These are phyloP conservation scores for Chernovozyma sophiae-reginae DNA, from an alignment of 1,139 yeast species.

Conservation along the genomic window DNA sequence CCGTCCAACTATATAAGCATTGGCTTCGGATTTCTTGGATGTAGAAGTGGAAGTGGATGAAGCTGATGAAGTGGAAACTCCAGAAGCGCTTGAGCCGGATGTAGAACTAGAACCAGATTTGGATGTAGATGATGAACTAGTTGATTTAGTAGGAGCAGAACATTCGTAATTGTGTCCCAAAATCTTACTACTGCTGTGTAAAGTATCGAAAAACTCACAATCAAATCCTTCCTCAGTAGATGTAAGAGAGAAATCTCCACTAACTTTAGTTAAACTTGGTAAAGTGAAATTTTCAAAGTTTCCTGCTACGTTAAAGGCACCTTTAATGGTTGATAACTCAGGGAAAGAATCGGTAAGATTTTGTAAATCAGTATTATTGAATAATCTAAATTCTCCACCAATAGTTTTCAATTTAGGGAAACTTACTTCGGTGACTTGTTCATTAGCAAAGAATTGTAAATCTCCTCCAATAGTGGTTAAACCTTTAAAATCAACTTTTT, in stretches of 20 bases:
- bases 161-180: constrained; percentile 47
- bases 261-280: constrained; percentile 34
- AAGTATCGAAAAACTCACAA: constrained; percentile 33
- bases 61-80: constrained; percentile 11
- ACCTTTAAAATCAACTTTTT: constrained; percentile 25
- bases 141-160: constrained; percentile 27
- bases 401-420: constrained; percentile 29
- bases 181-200: constrained; percentile 30
- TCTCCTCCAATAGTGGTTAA: constrained; percentile 39
- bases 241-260: constrained; percentile 40
- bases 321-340: constrained; percentile 32
- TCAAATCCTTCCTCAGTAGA: constrained; percentile 38
- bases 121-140: constrained; percentile 10
- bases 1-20: constrained; percentile 13
- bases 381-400: constrained; percentile 43
- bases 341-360: constrained; percentile 28
- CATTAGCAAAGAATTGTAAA: constrained; percentile 41
- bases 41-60: constrained; percentile 10
- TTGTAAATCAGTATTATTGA: constrained; percentile 40
- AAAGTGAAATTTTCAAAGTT: constrained; percentile 37
- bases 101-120: constrained; percentile 7
- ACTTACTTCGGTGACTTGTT: constrained; percentile 31
- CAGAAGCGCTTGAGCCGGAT: neutral
- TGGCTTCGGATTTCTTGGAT: constrained; percentile 16
- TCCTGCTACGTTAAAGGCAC: constrained; percentile 43